Evolutionary conservation across 768 basidiomycete species (phyloP), one percentile per base, ranked within the genome.

Genomic region (Tremella yokohamensis): DNA sequence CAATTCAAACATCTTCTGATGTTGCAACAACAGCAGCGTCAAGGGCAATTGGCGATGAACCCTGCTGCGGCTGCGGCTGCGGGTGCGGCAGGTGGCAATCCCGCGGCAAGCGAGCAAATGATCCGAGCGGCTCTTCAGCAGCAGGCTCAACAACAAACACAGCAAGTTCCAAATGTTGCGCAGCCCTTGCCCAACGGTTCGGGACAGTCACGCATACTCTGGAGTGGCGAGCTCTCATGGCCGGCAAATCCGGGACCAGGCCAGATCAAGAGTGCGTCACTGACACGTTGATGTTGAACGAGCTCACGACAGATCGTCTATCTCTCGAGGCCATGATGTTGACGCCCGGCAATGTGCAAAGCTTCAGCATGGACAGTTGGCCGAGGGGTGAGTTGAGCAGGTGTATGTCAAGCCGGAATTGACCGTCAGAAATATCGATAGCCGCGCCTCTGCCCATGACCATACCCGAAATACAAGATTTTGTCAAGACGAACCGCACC

Each of bases 1-100:
- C 59, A 64, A 20, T 55, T 64, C 49, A 57, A 52, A 49, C 55
- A 60, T 22, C 40, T 64, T 15, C 29, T 64, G 13, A 53, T 60
- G 49, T 11, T 61, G n/a, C 59, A 60, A 44, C 50, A 54, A 19
- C 63, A 56, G 44, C 59, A 55, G 39, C 19, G 48, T 12, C 44
- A 49, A 18, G 57, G 51, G 15, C 56, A 58, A 26, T 44, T 56
- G 4, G 59, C 58, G 18, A 57, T 61, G 59, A 67, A 55, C 50
- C 51, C 59, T 18, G 49, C 26, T 39, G 45, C 54, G 13, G 42
- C 59, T 7, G 59, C 47, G 20, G 54, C 54, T n/a, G 54, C 54
- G 2, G 49, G 40, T 8, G 58, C 52, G 42, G 16, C 57, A 37
- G 42, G 19, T 12, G 42, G n/a, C n/a, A 22, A n/a, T 45, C n/a